Evolutionary conservation across 2,329 filamentous ascomycete species (phyloP).

Genomic region (Epichloe sibirici): DNA sequence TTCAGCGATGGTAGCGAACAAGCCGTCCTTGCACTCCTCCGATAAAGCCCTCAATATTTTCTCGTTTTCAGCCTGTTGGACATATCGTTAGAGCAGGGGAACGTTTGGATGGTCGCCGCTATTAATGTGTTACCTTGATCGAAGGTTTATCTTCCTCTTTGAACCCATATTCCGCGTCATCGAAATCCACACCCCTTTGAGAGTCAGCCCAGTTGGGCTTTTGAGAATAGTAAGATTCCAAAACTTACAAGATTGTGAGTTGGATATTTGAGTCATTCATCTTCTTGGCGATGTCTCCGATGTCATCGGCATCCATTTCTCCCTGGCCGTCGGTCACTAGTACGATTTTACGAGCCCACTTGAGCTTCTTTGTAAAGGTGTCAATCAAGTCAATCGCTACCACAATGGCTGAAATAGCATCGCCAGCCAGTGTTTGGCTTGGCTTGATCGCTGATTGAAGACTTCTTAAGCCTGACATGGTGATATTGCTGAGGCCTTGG

Average conservation of each 20-base stretch:
- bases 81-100: neutral
- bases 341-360: constrained; percentile 70
- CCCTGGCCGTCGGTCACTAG: constrained; percentile 75
- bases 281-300: constrained; percentile 58
- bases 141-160: constrained; percentile 78
- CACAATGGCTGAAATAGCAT: constrained; percentile 79
- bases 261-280: constrained; percentile 68
- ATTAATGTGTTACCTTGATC: constrained; percentile 44
- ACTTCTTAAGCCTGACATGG: constrained; percentile 55
- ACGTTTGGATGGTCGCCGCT: neutral
- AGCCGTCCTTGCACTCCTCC: constrained; percentile 53
- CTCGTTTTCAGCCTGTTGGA: constrained; percentile 50
- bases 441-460: constrained; percentile 53
- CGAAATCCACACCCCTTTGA: constrained; percentile 76
- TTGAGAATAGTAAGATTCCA: neutral
- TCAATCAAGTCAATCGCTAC: constrained; percentile 80
- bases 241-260: constrained; percentile 60
- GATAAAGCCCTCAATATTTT: constrained; percentile 49
- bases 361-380: constrained; percentile 65
- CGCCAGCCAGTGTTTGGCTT: constrained; percentile 57
- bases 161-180: constrained; percentile 77
- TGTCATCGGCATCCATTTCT: constrained; percentile 56
- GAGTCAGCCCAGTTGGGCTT: neutral
- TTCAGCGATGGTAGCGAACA: constrained; percentile 75
- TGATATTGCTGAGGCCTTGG: constrained; percentile 49